Conservation (phyloP, 1,284 basidiomycete genomes). For the Entoloma clypeatum region DNA sequence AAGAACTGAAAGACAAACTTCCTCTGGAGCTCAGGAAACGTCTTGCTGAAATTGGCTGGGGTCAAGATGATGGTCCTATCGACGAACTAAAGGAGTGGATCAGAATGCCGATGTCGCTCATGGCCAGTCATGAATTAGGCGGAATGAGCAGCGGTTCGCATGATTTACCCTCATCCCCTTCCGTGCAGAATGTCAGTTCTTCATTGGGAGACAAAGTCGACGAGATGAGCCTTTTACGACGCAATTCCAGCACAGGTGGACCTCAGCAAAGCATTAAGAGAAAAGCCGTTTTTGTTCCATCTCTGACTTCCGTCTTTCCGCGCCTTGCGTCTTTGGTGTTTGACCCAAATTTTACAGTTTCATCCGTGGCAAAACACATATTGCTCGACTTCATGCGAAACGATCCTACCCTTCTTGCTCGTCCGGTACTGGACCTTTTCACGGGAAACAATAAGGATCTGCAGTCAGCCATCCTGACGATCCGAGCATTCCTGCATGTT, state of each 20-base stretch:
- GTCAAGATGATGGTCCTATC: slow-evolving; percentile 48
- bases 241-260: slow-evolving; percentile 50
- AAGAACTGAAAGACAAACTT: slow-evolving; percentile 48
- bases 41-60: slow-evolving; percentile 70
- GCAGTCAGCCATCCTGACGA: slow-evolving; percentile 40
- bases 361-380: slow-evolving; percentile 53
- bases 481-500: slow-evolving; percentile 55
- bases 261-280: slow-evolving; percentile 47
- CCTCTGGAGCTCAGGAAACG: slow-evolving; percentile 60
- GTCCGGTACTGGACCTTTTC: slow-evolving; percentile 63
- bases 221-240: slow-evolving; percentile 39
- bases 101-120: slow-evolving; percentile 58
- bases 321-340: slow-evolving; percentile 48
- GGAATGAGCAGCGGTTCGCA: slow-evolving; percentile 34
- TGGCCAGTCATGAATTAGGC: slow-evolving; percentile 54
- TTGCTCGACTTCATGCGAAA: slow-evolving; percentile 73
- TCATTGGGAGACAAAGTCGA: slow-evolving; percentile 20
- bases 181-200: slow-evolving; percentile 34
- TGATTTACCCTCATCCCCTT: slow-evolving; percentile 28
- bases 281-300: slow-evolving; percentile 61
- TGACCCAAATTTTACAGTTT: slow-evolving; percentile 52
- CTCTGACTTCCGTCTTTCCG: slow-evolving; percentile 51
- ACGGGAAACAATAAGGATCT: slow-evolving; percentile 47
- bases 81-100: slow-evolving; percentile 58
- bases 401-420: slow-evolving; percentile 61